Base-by-base conservation (phyloP, 768 basidiomycete genomes). In the Boletus rex-veris region DNA sequence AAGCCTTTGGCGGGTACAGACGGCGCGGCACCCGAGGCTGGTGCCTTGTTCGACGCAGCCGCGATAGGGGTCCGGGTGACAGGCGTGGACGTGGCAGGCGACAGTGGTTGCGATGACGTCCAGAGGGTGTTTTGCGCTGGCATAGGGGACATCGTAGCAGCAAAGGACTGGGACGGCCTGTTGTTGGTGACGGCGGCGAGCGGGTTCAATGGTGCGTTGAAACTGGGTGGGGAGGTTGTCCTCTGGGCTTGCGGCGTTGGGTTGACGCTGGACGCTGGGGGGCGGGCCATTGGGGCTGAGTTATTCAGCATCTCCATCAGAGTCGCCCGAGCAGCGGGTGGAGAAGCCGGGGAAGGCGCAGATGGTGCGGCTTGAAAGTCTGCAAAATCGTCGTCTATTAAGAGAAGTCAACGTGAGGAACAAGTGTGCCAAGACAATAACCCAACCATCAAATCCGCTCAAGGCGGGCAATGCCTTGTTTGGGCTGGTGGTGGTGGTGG, bases 341-440 rank as follows among this genome's bases (percentile, higher is more conserved):
- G 57, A 21, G 72, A 58, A 45, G 73, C 60, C 9, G 76, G 73
- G 5, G 67, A 52, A 8, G 73, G 55, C 45, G 72, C 72, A 14
- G 74, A 63, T 16, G 87, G 88, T 3, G 86, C 88, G 18, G 82
- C 83, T 68, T 90, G 86, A 75, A 93, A 93, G 67, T 92, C 91
- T 47, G 81, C 84, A 60, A 93, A 93, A 46, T 93, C 91, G 58
- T 93, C 91, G 62, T 90, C 89, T 80, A 53, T 53, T 19, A 35
- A 5, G 52, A 48, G n/a, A 61, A 24, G 60, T 55, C 19, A 59
- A 52, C 49, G 45, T 33, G 41, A 31, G 33, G 44, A 38, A 30
- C 19, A 37, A n/a, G 31, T 18, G 31, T 4, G 24, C 5, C 33
- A 44, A 43, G 31, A 28, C 26, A 45, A 26, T 36, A n/a, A 21